Base-by-base conservation (phyloP, 2,329 filamentous ascomycete genomes). In the Ampelomyces quisqualis region DNA sequence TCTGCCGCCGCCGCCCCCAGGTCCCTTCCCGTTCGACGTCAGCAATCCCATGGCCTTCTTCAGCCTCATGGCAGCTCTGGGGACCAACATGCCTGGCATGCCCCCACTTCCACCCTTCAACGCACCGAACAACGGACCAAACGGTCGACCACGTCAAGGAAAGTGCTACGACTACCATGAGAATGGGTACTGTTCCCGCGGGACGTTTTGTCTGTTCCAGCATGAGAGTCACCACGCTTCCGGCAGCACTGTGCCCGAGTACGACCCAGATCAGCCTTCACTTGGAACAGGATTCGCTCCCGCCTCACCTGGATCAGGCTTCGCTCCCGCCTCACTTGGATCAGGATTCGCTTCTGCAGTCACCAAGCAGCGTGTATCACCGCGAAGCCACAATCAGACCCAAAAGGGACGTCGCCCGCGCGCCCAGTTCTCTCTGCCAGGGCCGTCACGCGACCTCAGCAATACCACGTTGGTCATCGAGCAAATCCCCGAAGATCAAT, bases 381-480 rank as follows among this genome's bases (percentile, higher is more conserved):
- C 3, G 43, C 37, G 71, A 48, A 64, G 67, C 7, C 34, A 30
- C 7, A 32, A 21, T 28, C 40, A 21, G 4, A 15, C 13, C 18
- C 34, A 10, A 11, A 49, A 34, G 24, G 51, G 71, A 67, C 38
- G 47, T 32, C 55, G 45, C 29, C 15, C 28, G 28, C 62, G 61
- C 18, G 77, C 84, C 3, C 70, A 80, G 0, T 83, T 88, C 56
- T 86, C 86, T 0, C 75, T 77, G 0, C 76, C 81, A 15, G 82
- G 84, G 0, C 80, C 83, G 0, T 77, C 81, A 18, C 65, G 74
- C 34, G 85, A 90, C 61, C 75, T 70, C 39, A 76, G 75, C 0
- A 84, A 82, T 53, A 84, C 79, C 6, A 81, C 81, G 0, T 78
- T 93, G 14, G 86, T 90, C 2, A 77, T 93, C 2, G 86, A 90